phyloP scores from a whole-genome alignment of 2,329 filamentous ascomycete genomes.

The Aspergillus eucalypticola region DNA sequence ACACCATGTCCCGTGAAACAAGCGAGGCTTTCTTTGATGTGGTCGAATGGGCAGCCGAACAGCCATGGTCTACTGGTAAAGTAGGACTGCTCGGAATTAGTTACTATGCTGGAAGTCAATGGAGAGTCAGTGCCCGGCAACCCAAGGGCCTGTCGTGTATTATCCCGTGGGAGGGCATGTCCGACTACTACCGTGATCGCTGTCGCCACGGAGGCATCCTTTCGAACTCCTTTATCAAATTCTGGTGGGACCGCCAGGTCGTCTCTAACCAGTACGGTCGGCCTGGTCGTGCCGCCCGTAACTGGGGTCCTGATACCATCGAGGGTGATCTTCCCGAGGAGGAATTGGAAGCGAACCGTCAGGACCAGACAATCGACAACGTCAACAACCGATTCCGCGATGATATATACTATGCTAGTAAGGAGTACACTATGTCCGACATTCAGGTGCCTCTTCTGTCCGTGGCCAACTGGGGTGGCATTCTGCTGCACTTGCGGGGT shows the following conservation, averaged over 20 bases:
- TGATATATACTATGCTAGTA: conserved; percentile 64
- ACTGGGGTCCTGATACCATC: conserved; percentile 54
- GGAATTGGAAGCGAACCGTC: conserved; percentile 39
- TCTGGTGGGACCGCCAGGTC: conserved; percentile 70
- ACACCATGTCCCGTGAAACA: conserved; percentile 56
- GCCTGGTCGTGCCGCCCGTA: conserved; percentile 50
- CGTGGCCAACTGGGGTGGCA: conserved; percentile 72
- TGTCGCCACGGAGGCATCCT: conserved; percentile 64
- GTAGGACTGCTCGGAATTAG: conserved; percentile 54
- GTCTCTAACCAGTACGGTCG: conserved; percentile 68
- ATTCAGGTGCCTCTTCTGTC: conserved; percentile 64
- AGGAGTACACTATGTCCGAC: conserved; percentile 65
- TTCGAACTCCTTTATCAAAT: conserved; percentile 59
- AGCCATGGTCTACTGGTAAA: conserved; percentile 54
- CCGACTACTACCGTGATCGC: conserved; percentile 58
- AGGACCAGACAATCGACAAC: conserved; percentile 50
- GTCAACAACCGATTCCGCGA: conserved; percentile 59
- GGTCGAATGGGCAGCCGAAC: conserved; percentile 54
- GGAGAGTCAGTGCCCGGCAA: conserved; percentile 54
- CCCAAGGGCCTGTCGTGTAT: conserved; percentile 55
- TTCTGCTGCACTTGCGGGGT: conserved; percentile 66
- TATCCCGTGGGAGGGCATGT: conserved; percentile 59
- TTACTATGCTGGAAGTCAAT: conserved; percentile 57
- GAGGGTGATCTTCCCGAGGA: conserved; percentile 42
- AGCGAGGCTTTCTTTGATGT: conserved; percentile 55